These are phyloP conservation scores for Syzygium aromaticum DNA, from an alignment of 345 rosid species.

Conservation along the genomic window DNA sequence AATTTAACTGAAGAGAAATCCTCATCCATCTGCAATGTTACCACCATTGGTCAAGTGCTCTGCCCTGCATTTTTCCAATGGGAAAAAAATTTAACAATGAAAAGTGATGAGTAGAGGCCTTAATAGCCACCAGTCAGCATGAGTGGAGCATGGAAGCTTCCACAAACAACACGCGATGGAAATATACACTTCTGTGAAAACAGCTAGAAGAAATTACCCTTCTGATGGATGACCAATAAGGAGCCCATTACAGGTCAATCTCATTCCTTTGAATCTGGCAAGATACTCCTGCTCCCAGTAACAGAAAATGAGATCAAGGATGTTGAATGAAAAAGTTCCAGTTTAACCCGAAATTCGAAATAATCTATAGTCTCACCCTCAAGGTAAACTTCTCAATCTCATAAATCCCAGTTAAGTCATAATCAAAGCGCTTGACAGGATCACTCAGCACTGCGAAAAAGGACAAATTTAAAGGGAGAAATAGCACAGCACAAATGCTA, in stretches of 20 bases:
- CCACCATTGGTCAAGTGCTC: neutral
- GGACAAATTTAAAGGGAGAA: constrained; percentile 2
- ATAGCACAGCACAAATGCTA: neutral
- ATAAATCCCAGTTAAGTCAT: constrained; percentile 68
- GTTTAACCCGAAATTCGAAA: neutral
- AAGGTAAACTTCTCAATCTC: constrained; percentile 73
- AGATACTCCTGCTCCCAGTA: constrained; percentile 60
- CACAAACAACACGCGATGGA: neutral
- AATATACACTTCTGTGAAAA: neutral
- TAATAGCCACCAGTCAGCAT: neutral
- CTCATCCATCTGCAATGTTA: neutral
- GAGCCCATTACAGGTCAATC: constrained; percentile 87
- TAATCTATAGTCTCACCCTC: constrained; percentile 37
- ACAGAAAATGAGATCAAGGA: neutral
- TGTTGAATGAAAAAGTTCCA: neutral
- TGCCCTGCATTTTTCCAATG: neutral
- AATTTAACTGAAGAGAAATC: neutral
- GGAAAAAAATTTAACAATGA: neutral
- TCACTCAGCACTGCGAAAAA: constrained; percentile 54
- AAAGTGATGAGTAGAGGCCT: neutral
- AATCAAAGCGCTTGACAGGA: constrained; percentile 65
- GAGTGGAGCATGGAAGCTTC: neutral
- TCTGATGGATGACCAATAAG: constrained; percentile 57
- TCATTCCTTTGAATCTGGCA: constrained; percentile 86
- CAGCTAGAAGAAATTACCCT: constrained; percentile 30